Conservation (phyloP, 495 filamentous ascomycete genomes). For the Penicillium atrosanguineum region DNA sequence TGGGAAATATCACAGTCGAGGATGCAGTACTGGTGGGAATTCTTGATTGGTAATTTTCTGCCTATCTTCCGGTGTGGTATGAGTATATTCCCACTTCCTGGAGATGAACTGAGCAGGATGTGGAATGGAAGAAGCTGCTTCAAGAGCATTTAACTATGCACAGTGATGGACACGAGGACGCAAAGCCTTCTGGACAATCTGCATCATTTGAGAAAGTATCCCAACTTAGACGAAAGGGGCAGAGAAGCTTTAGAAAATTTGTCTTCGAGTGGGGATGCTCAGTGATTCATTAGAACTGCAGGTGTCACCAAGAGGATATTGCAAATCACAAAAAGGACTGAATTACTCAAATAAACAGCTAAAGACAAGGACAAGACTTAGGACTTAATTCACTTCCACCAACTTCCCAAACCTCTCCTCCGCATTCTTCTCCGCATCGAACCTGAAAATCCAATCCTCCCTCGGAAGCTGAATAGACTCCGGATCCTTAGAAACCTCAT, state of each 20-base stretch:
- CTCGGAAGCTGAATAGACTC: slow-evolving; percentile 50
- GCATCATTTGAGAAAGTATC: no score
- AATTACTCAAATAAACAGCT: neutral
- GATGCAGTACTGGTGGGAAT: slow-evolving; percentile 21
- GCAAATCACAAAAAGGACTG: no score
- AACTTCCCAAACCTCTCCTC: slow-evolving; percentile 49
- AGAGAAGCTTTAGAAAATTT: neutral
- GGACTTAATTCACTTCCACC: neutral
- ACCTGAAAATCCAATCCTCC: slow-evolving; percentile 56
- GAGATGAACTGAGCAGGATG: no score
- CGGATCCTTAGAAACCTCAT: slow-evolving; percentile 55
- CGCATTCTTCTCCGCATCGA: slow-evolving; percentile 55
- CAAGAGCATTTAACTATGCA: no score
- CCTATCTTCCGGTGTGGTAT: slow-evolving; percentile 27
- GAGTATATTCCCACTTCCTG: slow-evolving; percentile 11
- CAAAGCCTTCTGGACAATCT: no score
- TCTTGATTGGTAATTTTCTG: slow-evolving; percentile 31
- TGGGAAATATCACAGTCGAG: slow-evolving; percentile 27
- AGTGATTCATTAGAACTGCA: no score
- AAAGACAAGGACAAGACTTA: no score
- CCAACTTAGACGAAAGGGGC: no score
- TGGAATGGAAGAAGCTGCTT: no score
- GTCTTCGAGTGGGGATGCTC: neutral
- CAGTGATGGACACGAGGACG: no score
- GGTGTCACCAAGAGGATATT: no score